These are phyloP conservation scores for Boletus rex-veris DNA, from an alignment of 768 basidiomycete genomes.

Conservation along the genomic window DNA sequence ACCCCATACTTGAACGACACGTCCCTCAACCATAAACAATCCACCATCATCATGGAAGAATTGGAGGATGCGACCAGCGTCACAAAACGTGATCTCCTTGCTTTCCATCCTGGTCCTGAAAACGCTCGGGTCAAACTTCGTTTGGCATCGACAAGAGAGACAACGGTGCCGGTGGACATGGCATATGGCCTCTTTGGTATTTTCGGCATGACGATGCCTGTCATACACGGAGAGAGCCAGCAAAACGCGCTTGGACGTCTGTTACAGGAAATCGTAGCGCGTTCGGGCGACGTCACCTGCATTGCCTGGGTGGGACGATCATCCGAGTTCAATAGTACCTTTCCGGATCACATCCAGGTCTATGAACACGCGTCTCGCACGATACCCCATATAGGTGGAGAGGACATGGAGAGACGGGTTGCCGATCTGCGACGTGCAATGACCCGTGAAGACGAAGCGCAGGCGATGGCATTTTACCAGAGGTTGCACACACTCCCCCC, in stretches of 20 bases:
- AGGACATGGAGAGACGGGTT: constrained; percentile 3
- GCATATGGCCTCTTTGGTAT: constrained; percentile 22
- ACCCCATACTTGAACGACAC: constrained; percentile 15
- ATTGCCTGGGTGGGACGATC: constrained; percentile 19
- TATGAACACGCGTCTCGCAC: constrained; percentile 3
- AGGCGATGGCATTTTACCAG: constrained; percentile 6
- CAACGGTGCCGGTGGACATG: constrained; percentile 17
- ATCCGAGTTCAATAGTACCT: constrained; percentile 20
- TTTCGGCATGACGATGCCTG: constrained; percentile 13
- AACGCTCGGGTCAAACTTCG: constrained; percentile 14
- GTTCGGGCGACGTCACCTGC: constrained; percentile 18
- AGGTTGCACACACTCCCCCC: neutral
- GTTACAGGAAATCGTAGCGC: constrained; percentile 17
- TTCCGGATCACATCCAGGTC: constrained; percentile 16
- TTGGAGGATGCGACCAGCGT: constrained; percentile 9
- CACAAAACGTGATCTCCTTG: constrained; percentile 3
- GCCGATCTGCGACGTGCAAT: neutral
- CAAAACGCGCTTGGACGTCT: constrained; percentile 20
- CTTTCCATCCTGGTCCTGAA: constrained; percentile 10
- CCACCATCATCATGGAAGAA: constrained; percentile 12
- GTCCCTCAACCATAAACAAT: constrained; percentile 18
- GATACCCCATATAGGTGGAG: constrained; percentile 3
- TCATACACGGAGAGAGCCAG: constrained; percentile 17
- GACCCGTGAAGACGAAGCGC: neutral
- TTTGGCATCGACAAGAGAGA: constrained; percentile 21